Evolutionary conservation across 2,329 filamentous ascomycete genomes (phyloP), one percentile per base, ranked within the genome.

Genomic region (Pseudogymnoascus sp.): DNA sequence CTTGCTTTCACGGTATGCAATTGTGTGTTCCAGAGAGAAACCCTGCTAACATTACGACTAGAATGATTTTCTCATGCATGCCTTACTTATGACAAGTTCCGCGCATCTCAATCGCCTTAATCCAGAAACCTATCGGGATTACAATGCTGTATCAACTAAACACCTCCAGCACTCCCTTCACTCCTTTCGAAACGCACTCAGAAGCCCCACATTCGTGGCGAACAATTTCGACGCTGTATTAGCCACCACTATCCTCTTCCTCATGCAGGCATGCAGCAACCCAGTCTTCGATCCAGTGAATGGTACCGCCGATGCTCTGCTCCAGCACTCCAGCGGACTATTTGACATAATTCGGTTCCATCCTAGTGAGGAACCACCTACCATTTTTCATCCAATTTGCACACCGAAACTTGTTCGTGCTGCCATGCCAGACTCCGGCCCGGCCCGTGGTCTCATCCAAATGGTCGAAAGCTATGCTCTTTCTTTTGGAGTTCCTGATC

Each of bases 61-160:
- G 65, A 47, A 66, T 16, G 60, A 60, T 30, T 66, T 65, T 22
- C 60, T 66, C 16, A 61, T 66, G 54, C 65, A 66, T 30, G 63
- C 65, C 3, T 58, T 66, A 4, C 60, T 66, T 16, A 58, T 60
- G 4, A 61, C 6, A 60, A 60, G 22, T 57, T 61, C 11, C 60
- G 58, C 12, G 50, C 60, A 61, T 28, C 35, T 30, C 25, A 41
- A 28, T 58, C 38, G 36, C 18, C 36, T 54, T 28, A 54, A 54
- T 16, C 47, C 47, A 12, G 25, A 54, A 9, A 33, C 9, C 3
- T 9, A 33, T 6, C 25, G 33, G 30, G 47, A 62, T 28, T 62
- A 63, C 41, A 38, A 60, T 62, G 60, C 35, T 50, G 5, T 47
- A 54, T 54, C 47, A 7, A 54, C 47, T 9, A 33, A 64, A 2